A percentile compares a stretch with the other conserved stretches of the same genome.
Conservation (phyloP, 352 stramenopile species). For the Pythium dissimile region DNA sequence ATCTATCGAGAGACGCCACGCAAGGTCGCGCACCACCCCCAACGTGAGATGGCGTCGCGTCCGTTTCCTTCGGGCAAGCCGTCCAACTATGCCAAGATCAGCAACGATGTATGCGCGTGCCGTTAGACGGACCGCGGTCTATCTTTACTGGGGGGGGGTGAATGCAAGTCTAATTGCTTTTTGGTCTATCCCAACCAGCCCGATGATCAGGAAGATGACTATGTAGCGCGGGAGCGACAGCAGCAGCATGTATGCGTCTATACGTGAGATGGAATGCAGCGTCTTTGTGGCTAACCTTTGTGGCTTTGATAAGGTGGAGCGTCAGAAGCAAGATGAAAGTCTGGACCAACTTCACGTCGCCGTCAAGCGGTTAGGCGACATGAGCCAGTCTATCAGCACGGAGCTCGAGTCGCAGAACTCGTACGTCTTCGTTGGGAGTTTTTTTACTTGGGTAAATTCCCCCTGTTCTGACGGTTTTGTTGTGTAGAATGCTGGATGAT, state of each 20-base stretch:
- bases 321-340: constrained; percentile 82
- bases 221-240: constrained; percentile 38
- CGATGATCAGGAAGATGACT: constrained; percentile 53
- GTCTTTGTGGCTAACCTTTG: not conserved
- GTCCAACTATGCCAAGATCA: constrained; percentile 69
- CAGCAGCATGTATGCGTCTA: constrained; percentile 41
- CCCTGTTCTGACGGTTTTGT: not conserved
- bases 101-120: constrained; percentile 40
- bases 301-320: constrained; percentile 36
- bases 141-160: not conserved
- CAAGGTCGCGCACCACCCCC: too few species aligned
- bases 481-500: constrained; percentile 77
- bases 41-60: constrained; percentile 46
- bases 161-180: not conserved
- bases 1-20: too few species aligned
- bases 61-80: constrained; percentile 56
- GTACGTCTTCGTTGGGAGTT: constrained; percentile 27
- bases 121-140: not conserved
- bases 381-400: constrained; percentile 82
- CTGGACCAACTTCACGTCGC: constrained; percentile 72
- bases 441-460: not conserved
- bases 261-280: not conserved
- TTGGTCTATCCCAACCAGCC: constrained; percentile 24
- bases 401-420: constrained; percentile 81
- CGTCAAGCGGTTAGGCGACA: constrained; percentile 75